These are phyloP conservation scores for Tolypocladium ophioglossoides DNA, from an alignment of 2,329 filamentous ascomycete species.

Conservation along the genomic window DNA sequence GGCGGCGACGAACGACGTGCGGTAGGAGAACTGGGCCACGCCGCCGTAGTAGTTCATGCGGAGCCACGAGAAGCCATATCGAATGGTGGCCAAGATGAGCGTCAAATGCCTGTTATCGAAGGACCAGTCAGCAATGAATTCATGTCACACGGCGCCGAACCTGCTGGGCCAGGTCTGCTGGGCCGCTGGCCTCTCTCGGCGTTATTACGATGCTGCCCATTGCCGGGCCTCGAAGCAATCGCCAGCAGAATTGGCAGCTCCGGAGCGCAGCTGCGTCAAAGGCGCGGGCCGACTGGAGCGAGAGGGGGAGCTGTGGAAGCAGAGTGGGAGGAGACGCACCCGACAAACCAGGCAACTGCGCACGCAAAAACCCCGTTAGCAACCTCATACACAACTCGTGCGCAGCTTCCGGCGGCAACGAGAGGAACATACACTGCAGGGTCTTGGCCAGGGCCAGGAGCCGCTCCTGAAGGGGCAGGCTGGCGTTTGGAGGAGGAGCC, in stretches of 20 bases:
- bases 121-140: slow-evolving; percentile 7
- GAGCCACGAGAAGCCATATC: slow-evolving; percentile 78
- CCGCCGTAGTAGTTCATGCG: slow-evolving; percentile 77
- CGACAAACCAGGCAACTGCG: slow-evolving; percentile 69
- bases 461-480: slow-evolving; percentile 62
- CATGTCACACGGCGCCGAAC: neutral
- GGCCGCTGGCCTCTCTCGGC: neutral
- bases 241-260: neutral
- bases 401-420: neutral
- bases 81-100: slow-evolving; percentile 70
- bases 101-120: slow-evolving; percentile 59
- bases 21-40: slow-evolving; percentile 77
- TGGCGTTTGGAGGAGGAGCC: slow-evolving; percentile 60
- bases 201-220: neutral
- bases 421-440: slow-evolving; percentile 66
- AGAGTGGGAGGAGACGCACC: slow-evolving; percentile 44
- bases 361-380: slow-evolving; percentile 20
- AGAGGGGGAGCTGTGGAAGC: slow-evolving; percentile 2
- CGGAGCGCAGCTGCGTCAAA: neutral
- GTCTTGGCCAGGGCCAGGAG: slow-evolving; percentile 74
- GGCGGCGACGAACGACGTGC: slow-evolving; percentile 79
- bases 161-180: neutral
- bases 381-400: neutral
- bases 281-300: neutral
- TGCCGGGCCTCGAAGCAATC: neutral